Conservation (phyloP, 2,329 filamentous ascomycete species). For the Xylariaceae sp. region DNA sequence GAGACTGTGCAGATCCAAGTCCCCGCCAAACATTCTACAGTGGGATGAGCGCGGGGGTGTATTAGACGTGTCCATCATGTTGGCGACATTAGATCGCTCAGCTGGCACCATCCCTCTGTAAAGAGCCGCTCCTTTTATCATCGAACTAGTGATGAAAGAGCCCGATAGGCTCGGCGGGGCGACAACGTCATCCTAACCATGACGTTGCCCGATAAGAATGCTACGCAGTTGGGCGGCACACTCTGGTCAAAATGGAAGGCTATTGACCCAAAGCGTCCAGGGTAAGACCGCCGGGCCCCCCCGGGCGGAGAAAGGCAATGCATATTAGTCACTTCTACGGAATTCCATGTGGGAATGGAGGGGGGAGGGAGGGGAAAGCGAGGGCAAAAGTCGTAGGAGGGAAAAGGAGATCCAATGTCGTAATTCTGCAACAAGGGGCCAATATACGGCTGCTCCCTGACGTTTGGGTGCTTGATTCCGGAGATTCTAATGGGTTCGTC, state of each 20-base stretch:
- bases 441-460: neutral
- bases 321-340: neutral
- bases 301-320: neutral
- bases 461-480: neutral
- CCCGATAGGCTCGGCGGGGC: neutral
- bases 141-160: neutral
- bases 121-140: neutral
- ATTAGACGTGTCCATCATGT: constrained; percentile 1
- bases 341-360: neutral
- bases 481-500: neutral
- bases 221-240: neutral
- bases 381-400: neutral
- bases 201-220: neutral
- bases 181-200: neutral
- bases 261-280: neutral
- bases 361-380: neutral
- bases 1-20: neutral
- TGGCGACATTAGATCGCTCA: neutral
- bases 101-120: neutral
- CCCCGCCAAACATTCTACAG: neutral
- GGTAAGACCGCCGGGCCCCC: neutral
- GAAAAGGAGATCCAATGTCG: neutral
- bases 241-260: neutral
- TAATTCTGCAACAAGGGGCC: neutral
- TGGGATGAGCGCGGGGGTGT: neutral